Evolutionary conservation across 306 rosid species (phyloP).

Genomic region (Castanopsis chinensis): DNA sequence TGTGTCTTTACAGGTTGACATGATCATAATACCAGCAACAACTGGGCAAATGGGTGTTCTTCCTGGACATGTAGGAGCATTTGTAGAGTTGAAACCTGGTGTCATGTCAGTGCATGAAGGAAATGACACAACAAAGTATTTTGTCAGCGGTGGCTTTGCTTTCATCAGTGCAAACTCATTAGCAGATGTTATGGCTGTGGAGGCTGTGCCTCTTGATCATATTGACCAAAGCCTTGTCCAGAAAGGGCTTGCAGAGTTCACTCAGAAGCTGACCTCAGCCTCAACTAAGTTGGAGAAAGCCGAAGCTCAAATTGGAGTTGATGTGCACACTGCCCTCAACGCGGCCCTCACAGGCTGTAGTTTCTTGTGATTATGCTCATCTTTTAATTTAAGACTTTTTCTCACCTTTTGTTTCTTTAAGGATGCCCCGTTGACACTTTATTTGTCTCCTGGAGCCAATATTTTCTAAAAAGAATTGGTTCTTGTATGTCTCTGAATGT

Average conservation of each 20-base stretch:
- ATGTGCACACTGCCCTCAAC: slow-evolving; percentile 83
- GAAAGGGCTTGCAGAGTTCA: slow-evolving; percentile 93
- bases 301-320: slow-evolving; percentile 97
- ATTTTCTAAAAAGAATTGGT: slow-evolving; percentile 27
- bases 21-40: slow-evolving; percentile 93
- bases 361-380: slow-evolving; percentile 24
- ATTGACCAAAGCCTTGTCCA: slow-evolving; percentile 77
- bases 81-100: slow-evolving; percentile 96
- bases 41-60: slow-evolving; percentile 99
- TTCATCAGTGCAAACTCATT: slow-evolving; percentile 89
- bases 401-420: slow-evolving; percentile 18
- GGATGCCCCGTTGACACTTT: slow-evolving; percentile 17
- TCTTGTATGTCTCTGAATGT: slow-evolving; percentile 40
- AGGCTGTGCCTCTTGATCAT: slow-evolving; percentile 81
- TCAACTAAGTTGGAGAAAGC: slow-evolving; percentile 95
- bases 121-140: slow-evolving; percentile 67
- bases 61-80: slow-evolving; percentile 96
- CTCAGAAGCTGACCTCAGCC: slow-evolving; percentile 89
- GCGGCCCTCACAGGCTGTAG: slow-evolving; percentile 70
- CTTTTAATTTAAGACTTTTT: slow-evolving; percentile 18
- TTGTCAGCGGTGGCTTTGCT: slow-evolving; percentile 89
- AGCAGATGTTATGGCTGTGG: slow-evolving; percentile 81
- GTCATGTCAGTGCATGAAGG: slow-evolving; percentile 84
- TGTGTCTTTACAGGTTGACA: slow-evolving; percentile 67
- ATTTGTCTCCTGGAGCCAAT: slow-evolving; percentile 47